Conservation (phyloP, 805 yeast species). For the Starmera caribaea region DNA sequence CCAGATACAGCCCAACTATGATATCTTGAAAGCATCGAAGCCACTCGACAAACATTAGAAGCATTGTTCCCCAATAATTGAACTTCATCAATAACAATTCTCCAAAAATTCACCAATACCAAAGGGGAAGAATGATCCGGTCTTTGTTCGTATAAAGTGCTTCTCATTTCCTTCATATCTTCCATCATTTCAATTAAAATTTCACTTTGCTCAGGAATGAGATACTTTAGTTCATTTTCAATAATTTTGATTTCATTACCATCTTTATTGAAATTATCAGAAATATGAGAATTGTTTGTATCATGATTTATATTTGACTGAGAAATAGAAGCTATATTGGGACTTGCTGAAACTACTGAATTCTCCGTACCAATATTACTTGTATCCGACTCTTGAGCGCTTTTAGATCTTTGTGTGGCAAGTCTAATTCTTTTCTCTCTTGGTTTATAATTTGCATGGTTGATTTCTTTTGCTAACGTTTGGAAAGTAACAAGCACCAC, state of each 20-base stretch:
- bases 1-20: constrained; percentile 99
- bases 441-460: constrained; percentile 63
- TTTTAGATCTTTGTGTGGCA: constrained; percentile 7
- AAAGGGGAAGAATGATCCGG: constrained; percentile 70
- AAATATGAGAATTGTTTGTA: too few relatives aligned
- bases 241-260: not conserved
- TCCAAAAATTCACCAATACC: constrained; percentile 75
- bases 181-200: constrained; percentile 6
- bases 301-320: not conserved
- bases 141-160: constrained; percentile 1
- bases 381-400: not conserved
- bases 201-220: constrained; percentile 1
- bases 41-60: constrained; percentile 72
- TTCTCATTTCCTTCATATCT: constrained; percentile 4
- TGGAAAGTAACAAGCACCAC: constrained; percentile 74
- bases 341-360: too few relatives aligned
- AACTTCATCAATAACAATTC: constrained; percentile 88
- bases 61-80: constrained; percentile 78
- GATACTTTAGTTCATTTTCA: not conserved
- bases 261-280: too few relatives aligned
- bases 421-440: constrained; percentile 22
- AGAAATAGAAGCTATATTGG: not conserved
- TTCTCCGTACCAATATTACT: not conserved
- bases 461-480: constrained; percentile 64
- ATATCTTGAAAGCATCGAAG: constrained; percentile 67